These are phyloP conservation scores for Lachnellula subtilissima DNA, from an alignment of 2,329 filamentous ascomycete species.

Conservation along the genomic window DNA sequence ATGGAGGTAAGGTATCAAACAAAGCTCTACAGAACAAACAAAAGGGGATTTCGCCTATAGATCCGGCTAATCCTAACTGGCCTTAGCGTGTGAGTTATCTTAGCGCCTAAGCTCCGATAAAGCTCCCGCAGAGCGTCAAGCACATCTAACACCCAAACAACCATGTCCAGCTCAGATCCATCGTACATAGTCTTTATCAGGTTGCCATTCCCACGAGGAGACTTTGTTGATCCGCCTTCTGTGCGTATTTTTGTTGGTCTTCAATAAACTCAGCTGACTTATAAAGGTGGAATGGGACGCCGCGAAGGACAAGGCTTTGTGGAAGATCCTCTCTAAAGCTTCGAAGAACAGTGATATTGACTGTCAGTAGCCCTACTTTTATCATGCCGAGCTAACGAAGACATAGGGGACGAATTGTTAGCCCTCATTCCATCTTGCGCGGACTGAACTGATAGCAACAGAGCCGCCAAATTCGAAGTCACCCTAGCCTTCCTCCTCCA, in stretches of 20 bases:
- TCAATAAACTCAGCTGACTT: slow-evolving; percentile 9
- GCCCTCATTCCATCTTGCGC: slow-evolving; percentile 25
- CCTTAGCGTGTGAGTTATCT: not conserved
- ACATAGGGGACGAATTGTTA: slow-evolving; percentile 70
- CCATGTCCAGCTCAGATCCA: slow-evolving; percentile 28
- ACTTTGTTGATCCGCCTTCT: slow-evolving; percentile 85
- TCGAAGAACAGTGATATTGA: slow-evolving; percentile 77
- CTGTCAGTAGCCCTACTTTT: slow-evolving; percentile 52
- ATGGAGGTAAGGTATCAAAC: no score
- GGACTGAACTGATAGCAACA: slow-evolving; percentile 29
- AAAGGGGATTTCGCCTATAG: no score
- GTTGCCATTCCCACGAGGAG: slow-evolving; percentile 80
- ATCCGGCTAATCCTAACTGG: no score
- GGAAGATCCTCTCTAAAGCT: slow-evolving; percentile 81
- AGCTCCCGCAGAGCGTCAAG: not conserved
- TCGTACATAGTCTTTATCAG: slow-evolving; percentile 71
- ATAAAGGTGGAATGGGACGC: slow-evolving; percentile 79
- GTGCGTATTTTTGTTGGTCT: slow-evolving; percentile 44
- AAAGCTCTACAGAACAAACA: no score
- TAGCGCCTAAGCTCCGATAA: not conserved
- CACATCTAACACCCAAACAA: slow-evolving; percentile 5
- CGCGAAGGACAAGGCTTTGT: slow-evolving; percentile 79
- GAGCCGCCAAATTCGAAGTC: slow-evolving; percentile 74
- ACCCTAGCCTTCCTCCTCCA: slow-evolving; percentile 84
- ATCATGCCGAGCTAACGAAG: slow-evolving; percentile 14